Evolutionary conservation across 2,329 filamentous ascomycete species (phyloP), one percentile per base, ranked within the genome.

Genomic region (Didymella segeticola): DNA sequence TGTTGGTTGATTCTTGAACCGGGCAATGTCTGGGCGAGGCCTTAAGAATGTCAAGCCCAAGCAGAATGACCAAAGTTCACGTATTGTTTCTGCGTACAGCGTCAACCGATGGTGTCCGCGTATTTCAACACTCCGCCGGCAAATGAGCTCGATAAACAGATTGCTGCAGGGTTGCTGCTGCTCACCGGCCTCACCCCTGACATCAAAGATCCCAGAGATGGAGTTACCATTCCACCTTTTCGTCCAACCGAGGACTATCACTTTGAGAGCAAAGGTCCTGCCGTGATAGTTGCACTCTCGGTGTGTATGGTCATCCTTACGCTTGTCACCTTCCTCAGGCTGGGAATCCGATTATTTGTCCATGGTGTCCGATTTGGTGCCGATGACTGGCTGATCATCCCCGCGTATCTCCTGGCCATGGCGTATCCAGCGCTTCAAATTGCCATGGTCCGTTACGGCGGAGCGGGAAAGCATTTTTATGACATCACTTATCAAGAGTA

Each of bases 401-500:
- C 47, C 17, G 47, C 47, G 17, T 50, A 50, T 30, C 38, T 50
- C 30, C 47, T 50, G 17, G 29, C 47, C 31, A 50, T 50, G 38
- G 38, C 38, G 17, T 50, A 50, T 15, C 38, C 47, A 38, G 39
- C 47, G 31, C 47, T 50, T 14, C 47, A 50, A n/a, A 50, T 50
- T 11, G 38, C 47, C 25, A 50, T 50, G 47, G 47, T 50, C 14
- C 38, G 43, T 30, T 43, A 50, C 22, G 47, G 47, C 8, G 47
- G 47, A 14, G 47, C 47, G 19, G 47, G 47, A 25, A 50, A 50
- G 30, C 47, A 50, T 25, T 50, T 50, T 26, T 50, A 50, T 14
- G 47, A 50, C 17, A 50, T 50, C 31, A 50, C 47, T 17, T 50
- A 50, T 50, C 47, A 50, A 43, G 47, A 50, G 25, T 50, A 50